phyloP scores from a whole-genome alignment of 768 basidiomycete genomes.

The Pulveroboletus ravenelii region DNA sequence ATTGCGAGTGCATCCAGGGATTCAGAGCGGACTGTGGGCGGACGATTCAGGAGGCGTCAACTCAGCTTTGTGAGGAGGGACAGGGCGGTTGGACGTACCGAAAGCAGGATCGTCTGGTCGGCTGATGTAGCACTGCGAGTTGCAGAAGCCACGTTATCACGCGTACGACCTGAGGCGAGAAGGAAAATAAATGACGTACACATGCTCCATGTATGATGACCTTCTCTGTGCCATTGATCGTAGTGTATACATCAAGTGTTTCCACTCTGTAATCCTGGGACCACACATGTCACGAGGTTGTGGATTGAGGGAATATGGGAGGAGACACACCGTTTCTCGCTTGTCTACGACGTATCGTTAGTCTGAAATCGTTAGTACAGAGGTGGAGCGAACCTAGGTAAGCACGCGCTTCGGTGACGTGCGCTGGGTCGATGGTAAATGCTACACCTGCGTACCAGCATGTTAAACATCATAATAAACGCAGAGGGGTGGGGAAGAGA shows the following conservation, averaged over 20 bases:
- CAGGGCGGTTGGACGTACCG: not conserved
- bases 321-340: conserved; percentile 64
- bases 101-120: conserved; percentile 49
- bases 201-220: conserved; percentile 43
- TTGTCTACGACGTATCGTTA: conserved; percentile 46
- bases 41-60: not conserved
- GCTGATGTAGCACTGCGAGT: conserved; percentile 74
- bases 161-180: not conserved
- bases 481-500: no score
- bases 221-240: conserved; percentile 44
- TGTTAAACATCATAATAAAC: not conserved
- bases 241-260: conserved; percentile 66
- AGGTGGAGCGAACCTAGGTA: conserved; percentile 58
- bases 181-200: not conserved
- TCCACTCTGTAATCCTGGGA: conserved; percentile 82
- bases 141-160: not conserved
- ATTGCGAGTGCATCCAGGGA: conserved; percentile 60
- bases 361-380: not conserved
- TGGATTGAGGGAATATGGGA: no score
- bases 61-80: not conserved
- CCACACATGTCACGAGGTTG: not conserved
- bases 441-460: conserved; percentile 54
- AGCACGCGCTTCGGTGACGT: conserved; percentile 70
- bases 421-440: conserved; percentile 78
- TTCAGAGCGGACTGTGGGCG: conserved; percentile 67